Evolutionary conservation across 2,329 filamentous ascomycete species (phyloP).

Genomic region (Fusarium denticulatum): DNA sequence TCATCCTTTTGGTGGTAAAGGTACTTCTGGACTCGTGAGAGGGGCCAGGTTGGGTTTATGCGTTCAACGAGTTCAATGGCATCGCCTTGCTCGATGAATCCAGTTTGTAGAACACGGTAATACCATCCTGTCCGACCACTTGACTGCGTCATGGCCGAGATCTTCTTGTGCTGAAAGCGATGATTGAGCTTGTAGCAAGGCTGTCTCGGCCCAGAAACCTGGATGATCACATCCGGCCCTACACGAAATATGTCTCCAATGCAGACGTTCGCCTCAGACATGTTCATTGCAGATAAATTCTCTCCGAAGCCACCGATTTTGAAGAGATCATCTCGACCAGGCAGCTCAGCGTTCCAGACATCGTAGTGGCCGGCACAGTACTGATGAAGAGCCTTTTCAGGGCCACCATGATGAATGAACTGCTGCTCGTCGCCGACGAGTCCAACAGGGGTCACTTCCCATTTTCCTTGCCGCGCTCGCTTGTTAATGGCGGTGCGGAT

Average conservation of each 20-base stretch:
- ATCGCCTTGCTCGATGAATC: slow-evolving; percentile 8
- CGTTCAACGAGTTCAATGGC: slow-evolving; percentile 9
- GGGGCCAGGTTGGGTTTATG: slow-evolving; percentile 18
- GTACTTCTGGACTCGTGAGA: slow-evolving; percentile 13
- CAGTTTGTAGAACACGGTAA: slow-evolving; percentile 24
- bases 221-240: slow-evolving; percentile 15
- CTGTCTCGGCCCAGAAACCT: slow-evolving; percentile 31
- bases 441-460: slow-evolving; percentile 14
- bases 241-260: slow-evolving; percentile 28
- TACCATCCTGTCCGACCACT: slow-evolving; percentile 33
- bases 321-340: slow-evolving; percentile 21
- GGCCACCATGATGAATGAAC: slow-evolving; percentile 23
- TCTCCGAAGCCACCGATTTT: slow-evolving; percentile 31
- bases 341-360: slow-evolving; percentile 24
- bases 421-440: slow-evolving; percentile 30
- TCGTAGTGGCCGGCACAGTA: slow-evolving; percentile 30
- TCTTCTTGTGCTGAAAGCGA: slow-evolving; percentile 31
- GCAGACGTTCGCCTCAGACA: slow-evolving; percentile 32
- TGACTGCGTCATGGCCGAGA: slow-evolving; percentile 14
- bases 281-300: slow-evolving; percentile 18
- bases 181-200: slow-evolving; percentile 37
- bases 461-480: slow-evolving; percentile 18
- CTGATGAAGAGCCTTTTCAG: slow-evolving; percentile 32
- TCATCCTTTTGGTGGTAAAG: slow-evolving; percentile 23
- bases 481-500: slow-evolving; percentile 35